phyloP scores from a whole-genome alignment of 1,284 basidiomycete species.

The Entoloma clypeatum region DNA sequence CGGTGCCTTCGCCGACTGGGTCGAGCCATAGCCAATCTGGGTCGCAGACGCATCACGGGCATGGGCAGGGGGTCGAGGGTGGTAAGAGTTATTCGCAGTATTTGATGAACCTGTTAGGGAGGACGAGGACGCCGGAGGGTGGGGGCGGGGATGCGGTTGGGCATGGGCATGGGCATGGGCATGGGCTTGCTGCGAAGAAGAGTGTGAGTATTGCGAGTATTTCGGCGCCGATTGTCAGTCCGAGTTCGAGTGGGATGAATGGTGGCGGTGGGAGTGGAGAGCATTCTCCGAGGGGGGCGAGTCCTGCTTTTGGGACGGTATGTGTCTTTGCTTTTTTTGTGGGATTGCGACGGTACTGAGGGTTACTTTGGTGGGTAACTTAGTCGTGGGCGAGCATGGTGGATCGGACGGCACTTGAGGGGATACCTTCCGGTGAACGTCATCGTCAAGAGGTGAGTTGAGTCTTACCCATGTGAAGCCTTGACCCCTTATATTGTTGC shows the following conservation, averaged over 20 bases:
- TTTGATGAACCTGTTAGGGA: constrained; percentile 55
- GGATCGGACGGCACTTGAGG: constrained; percentile 75
- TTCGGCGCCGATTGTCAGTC: constrained; percentile 55
- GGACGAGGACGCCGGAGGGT: constrained; percentile 44
- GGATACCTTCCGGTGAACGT: constrained; percentile 72
- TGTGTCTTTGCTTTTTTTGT: constrained; percentile 25
- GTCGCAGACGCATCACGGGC: no score
- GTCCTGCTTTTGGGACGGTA: constrained; percentile 67
- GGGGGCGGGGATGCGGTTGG: constrained; percentile 27
- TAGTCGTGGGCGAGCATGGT: constrained; percentile 91
- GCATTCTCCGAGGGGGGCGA: constrained; percentile 36
- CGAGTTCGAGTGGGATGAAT: no score
- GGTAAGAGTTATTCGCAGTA: constrained; percentile 39
- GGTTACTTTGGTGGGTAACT: constrained; percentile 7
- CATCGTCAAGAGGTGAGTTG: constrained; percentile 77
- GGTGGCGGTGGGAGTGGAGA: no score
- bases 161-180: no score
- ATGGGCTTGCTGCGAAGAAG: constrained; percentile 43
- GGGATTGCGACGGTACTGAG: constrained; percentile 2
- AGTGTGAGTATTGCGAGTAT: constrained; percentile 41
- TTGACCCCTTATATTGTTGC: neutral
- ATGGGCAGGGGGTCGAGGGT: constrained; percentile 23
- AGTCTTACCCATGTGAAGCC: neutral
- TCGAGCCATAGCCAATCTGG: constrained; percentile 18
- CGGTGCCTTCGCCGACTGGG: constrained; percentile 16